A percentile compares a stretch with the other conserved stretches of the same genome.
phyloP scores from a whole-genome alignment of 2,329 filamentous ascomycete species.

The Fusarium agapanthi region DNA sequence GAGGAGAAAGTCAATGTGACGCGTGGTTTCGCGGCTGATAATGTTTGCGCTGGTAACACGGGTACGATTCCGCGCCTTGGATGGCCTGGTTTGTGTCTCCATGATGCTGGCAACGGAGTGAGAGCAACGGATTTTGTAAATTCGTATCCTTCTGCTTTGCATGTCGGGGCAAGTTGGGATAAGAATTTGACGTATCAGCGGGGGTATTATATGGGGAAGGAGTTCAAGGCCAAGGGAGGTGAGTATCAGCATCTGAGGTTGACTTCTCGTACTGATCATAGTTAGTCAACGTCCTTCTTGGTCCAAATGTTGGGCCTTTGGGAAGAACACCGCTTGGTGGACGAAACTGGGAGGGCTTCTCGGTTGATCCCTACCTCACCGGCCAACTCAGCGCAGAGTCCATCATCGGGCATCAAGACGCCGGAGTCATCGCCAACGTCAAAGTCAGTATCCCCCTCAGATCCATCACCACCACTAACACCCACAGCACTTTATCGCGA shows the following conservation, averaged over 20 bases:
- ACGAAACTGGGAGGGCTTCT: slow-evolving; percentile 80
- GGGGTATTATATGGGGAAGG: slow-evolving; percentile 62
- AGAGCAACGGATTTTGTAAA: slow-evolving; percentile 59
- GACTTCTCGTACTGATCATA: background rate
- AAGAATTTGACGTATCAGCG: slow-evolving; percentile 60
- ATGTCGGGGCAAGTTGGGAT: slow-evolving; percentile 64
- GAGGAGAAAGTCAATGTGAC: slow-evolving; percentile 69
- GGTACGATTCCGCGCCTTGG: slow-evolving; percentile 55
- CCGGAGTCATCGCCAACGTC: slow-evolving; percentile 80
- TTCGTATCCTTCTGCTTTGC: slow-evolving; percentile 57
- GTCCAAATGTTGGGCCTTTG: slow-evolving; percentile 75
- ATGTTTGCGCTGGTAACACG: slow-evolving; percentile 58
- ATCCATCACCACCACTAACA: accelerated
- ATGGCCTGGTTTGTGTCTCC: slow-evolving; percentile 59
- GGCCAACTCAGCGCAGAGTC: slow-evolving; percentile 77
- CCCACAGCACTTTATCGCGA: slow-evolving; percentile 62
- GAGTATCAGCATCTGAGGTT: slow-evolving; percentile 45
- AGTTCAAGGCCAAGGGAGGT: slow-evolving; percentile 66
- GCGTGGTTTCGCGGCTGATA: slow-evolving; percentile 62
- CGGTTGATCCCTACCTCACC: slow-evolving; percentile 74
- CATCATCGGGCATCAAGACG: slow-evolving; percentile 78
- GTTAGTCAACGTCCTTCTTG: slow-evolving; percentile 71
- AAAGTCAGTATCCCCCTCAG: slow-evolving; percentile 52
- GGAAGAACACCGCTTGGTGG: slow-evolving; percentile 76
- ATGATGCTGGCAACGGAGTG: slow-evolving; percentile 60